Conservation (phyloP, 805 yeast species). For the Komagataella pseudopastoris region DNA sequence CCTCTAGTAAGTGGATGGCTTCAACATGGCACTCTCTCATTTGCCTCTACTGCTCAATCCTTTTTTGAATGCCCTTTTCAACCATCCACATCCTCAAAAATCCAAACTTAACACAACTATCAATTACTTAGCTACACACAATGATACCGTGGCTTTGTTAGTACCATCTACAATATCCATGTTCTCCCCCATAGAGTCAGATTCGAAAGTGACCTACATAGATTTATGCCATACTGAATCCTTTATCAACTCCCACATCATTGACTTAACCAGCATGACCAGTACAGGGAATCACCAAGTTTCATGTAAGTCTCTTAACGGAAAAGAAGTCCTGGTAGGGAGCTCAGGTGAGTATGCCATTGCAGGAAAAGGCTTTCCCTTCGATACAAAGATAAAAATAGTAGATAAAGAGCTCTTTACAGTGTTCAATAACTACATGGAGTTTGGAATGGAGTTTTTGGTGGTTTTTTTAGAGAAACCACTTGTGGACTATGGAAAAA, state of each 20-base stretch:
- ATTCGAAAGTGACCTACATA: constrained; percentile 22
- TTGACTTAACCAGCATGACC: constrained; percentile 21
- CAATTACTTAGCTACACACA: constrained; percentile 23
- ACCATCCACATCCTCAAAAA: constrained; percentile 40
- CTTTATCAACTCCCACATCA: constrained; percentile 50
- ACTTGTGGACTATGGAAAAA: constrained; percentile 27
- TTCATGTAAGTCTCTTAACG: constrained; percentile 30
- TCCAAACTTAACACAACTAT: constrained; percentile 34
- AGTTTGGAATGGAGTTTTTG: constrained; percentile 41
- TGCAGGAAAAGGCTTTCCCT: constrained; percentile 46
- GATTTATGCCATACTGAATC: constrained; percentile 48
- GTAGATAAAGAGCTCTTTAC: constrained; percentile 30
- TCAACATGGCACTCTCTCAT: constrained; percentile 12
- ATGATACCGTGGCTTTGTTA: constrained; percentile 42
- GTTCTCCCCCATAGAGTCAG: constrained; percentile 22
- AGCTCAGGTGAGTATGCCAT: constrained; percentile 29
- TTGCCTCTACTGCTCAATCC: constrained; percentile 50
- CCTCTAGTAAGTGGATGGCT: neutral
- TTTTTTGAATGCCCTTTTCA: constrained; percentile 48
- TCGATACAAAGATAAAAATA: constrained; percentile 29
- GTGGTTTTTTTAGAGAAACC: constrained; percentile 46
- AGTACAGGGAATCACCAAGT: constrained; percentile 19
- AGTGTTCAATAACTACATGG: constrained; percentile 46
- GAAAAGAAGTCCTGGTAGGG: constrained; percentile 39
- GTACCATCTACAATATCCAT: constrained; percentile 47